Evolutionary conservation across 768 basidiomycete species (phyloP), one percentile per base, ranked within the genome.

Genomic region (Rubroboletus pulcherrimus): DNA sequence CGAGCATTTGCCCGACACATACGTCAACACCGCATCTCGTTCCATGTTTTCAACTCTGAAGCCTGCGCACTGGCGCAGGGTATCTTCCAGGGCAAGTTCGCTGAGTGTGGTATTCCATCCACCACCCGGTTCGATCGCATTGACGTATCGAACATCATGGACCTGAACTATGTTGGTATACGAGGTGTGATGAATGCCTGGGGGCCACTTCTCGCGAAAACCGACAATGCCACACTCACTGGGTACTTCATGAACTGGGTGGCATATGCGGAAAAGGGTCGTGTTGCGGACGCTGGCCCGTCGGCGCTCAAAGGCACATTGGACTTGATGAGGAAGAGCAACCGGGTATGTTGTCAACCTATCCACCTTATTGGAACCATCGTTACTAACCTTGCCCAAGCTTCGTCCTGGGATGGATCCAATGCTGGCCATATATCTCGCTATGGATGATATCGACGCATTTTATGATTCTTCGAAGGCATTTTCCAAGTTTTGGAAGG

Each of bases 171-270:
- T 41, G 70, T 71, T 24, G 79, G 79, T 11, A 65, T 77, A 11
- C 54, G 50, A 15, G 31, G 47, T 1, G 70, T 77, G 17, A 57
- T 78, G 10, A 52, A 59, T 6, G 39, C 59, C 3, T 80, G 79
- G 80, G 67, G 63, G 1, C 71, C 75, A 10, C 51, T 79, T 5
- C 68, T 81, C 21, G 57, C 60, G n/a, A 56, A 63, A 6, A 72
- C 62, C 17, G 49, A 53, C 14, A 46, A 58, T 34, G 72, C 77
- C 5, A 56, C 74, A 0, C 62, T 81, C 7, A 57, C 78, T 7
- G 76, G 74, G 15, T 76, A 77, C 52, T 78, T 75, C 53, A 77
- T 81, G 79, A 81, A 81, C 53, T 81, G 80, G 80, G 54, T 45
- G n/a, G 34, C 45, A 6, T 46, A 55, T 41, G 1, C 50, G 0